phyloP scores from a whole-genome alignment of 352 stramenopile species.

The Pythium sukuiense region DNA sequence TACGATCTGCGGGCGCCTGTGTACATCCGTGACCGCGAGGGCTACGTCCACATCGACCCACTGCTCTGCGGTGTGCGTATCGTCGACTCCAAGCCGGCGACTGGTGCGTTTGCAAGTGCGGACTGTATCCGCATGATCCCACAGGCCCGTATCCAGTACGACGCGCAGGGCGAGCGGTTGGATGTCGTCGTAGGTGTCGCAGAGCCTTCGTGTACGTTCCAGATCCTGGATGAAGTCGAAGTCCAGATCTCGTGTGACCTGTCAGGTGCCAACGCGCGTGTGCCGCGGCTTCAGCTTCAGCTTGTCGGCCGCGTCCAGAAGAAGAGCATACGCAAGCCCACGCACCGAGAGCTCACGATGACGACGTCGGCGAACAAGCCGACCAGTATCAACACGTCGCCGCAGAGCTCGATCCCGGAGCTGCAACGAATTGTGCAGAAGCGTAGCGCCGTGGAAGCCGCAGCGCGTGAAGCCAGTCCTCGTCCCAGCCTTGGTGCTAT shows the following conservation, averaged over 20 bases:
- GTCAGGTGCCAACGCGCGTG: constrained; percentile 57
- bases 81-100: constrained; percentile 56
- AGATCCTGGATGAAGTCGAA: constrained; percentile 73
- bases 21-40: constrained; percentile 88
- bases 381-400: constrained; percentile 18
- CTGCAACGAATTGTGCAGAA: constrained; percentile 70
- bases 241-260: constrained; percentile 83
- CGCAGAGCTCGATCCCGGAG: constrained; percentile 48
- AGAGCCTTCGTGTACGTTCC: constrained; percentile 43
- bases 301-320: constrained; percentile 56
- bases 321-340: constrained; percentile 9
- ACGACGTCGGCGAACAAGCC: constrained; percentile 12
- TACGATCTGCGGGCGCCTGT: constrained; percentile 92
- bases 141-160: constrained; percentile 40
- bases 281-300: constrained; percentile 74
- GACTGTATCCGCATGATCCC: constrained; percentile 69
- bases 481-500: neutral
- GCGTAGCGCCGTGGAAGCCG: constrained; percentile 26
- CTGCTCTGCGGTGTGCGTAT: constrained; percentile 70
- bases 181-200: constrained; percentile 31
- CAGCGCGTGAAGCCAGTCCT: constrained; percentile 12
- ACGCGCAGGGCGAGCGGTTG: constrained; percentile 32
- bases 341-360: constrained; percentile 16
- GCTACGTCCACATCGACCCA: constrained; percentile 83
- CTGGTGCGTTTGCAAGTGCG: constrained; percentile 53